Evolutionary conservation across 2,329 filamentous ascomycete species (phyloP).

Genomic region (Xylaria multiplex): DNA sequence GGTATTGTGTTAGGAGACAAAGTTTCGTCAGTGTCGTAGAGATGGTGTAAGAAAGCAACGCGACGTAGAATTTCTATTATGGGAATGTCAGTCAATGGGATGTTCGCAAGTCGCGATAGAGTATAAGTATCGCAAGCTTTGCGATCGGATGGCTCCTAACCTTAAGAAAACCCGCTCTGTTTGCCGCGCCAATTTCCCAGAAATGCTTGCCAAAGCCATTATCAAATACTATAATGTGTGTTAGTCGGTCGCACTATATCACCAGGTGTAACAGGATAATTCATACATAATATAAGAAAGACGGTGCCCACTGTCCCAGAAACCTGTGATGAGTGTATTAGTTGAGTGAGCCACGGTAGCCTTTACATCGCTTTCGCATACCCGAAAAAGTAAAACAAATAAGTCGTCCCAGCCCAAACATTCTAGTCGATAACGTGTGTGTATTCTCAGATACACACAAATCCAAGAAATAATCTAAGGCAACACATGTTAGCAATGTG

Average conservation of each 20-base stretch:
- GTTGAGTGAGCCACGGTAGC: not conserved
- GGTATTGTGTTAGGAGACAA: conserved; percentile 52
- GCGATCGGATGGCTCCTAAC: conserved; percentile 23
- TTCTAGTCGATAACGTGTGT: conserved; percentile 44
- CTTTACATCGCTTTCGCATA: conserved; percentile 28
- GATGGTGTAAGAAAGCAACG: conserved; percentile 48
- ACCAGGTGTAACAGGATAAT: not conserved
- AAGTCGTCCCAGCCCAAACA: conserved; percentile 52
- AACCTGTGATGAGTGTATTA: conserved; percentile 35
- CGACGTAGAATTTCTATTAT: conserved; percentile 49
- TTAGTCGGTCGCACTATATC: conserved; percentile 26
- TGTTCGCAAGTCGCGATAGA: not conserved
- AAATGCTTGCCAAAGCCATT: conserved; percentile 48
- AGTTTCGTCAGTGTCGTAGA: conserved; percentile 53
- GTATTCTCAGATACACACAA: conserved; percentile 46
- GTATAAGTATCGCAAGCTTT: not conserved
- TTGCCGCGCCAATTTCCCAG: conserved; percentile 31
- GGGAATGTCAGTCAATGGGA: conserved; percentile 19
- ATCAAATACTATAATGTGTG: conserved; percentile 30
- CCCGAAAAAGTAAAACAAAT: conserved; percentile 50
- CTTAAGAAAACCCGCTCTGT: conserved; percentile 43
- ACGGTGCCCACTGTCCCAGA: conserved; percentile 43
- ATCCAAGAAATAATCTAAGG: conserved; percentile 44
- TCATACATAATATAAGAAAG: conserved; percentile 33
- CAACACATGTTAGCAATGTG: not conserved